phyloP scores from a whole-genome alignment of 345 rosid species.

The Iberis pinnata region DNA sequence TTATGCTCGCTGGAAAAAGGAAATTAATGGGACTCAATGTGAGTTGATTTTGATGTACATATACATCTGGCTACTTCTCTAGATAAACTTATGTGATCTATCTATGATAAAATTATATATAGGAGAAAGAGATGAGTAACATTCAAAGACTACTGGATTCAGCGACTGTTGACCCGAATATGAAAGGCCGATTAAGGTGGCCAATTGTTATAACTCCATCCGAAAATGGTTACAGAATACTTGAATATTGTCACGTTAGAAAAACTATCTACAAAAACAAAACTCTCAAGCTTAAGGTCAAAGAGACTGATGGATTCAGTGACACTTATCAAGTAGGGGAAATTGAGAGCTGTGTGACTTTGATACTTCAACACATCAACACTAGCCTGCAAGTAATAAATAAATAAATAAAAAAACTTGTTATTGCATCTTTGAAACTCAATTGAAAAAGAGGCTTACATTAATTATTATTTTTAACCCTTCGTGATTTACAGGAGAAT shows the following conservation, averaged over 20 bases:
- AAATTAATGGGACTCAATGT: conserved; percentile 35
- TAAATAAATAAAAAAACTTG: too few relatives aligned
- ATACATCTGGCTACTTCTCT: background rate
- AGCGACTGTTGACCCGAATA: conserved; percentile 49
- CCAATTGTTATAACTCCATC: conserved; percentile 38
- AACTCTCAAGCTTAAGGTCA: conserved; percentile 41
- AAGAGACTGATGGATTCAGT: conserved; percentile 52
- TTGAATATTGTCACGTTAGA: conserved; percentile 44
- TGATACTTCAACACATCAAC: conserved; percentile 45
- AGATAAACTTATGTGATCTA: background rate
- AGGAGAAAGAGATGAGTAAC: conserved; percentile 54
- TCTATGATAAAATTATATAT: conserved; percentile 13
- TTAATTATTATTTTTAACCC: too few relatives aligned
- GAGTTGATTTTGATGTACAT: conserved; percentile 18
- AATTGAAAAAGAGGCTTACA: too few relatives aligned
- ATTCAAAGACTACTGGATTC: conserved; percentile 39
- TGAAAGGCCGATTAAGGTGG: conserved; percentile 73
- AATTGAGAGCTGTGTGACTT: conserved; percentile 31
- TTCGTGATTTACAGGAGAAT: background rate
- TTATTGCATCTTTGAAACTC: too few relatives aligned
- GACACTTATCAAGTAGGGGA: conserved; percentile 38
- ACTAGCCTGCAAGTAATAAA: conserved; percentile 35
- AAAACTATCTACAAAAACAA: conserved; percentile 33
- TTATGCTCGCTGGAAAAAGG: conserved; percentile 45
- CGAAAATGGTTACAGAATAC: conserved; percentile 35